These are phyloP conservation scores for Lentinula novae-zelandiae DNA, from an alignment of 1,284 basidiomycete species.

Conservation along the genomic window DNA sequence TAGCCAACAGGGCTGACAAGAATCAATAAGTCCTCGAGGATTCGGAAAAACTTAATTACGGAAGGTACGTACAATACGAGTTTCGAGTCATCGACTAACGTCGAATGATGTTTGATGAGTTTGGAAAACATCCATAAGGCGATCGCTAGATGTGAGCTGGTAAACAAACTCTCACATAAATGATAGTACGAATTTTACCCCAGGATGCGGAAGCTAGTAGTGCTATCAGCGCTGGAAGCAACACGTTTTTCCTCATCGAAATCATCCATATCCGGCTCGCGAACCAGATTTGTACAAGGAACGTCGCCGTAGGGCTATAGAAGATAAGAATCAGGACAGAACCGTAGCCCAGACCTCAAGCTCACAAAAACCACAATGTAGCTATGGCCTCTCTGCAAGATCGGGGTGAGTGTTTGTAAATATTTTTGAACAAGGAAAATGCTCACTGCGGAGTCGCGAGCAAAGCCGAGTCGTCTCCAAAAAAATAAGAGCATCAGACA, in stretches of 20 bases:
- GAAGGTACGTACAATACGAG: neutral
- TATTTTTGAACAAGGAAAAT: neutral
- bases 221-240: conserved; percentile 3
- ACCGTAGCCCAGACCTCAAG: neutral
- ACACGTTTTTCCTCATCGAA: conserved; percentile 1
- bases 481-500: neutral
- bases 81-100: neutral
- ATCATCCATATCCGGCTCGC: conserved; percentile 11
- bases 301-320: neutral
- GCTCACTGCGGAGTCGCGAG: conserved; percentile 1
- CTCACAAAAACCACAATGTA: neutral
- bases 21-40: neutral
- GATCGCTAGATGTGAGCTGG: neutral
- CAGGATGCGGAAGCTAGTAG: neutral
- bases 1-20: neutral
- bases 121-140: conserved; percentile 6
- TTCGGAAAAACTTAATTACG: neutral
- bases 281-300: conserved; percentile 11
- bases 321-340: neutral
- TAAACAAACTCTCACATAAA: neutral
- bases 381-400: neutral
- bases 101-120: neutral
- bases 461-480: neutral
- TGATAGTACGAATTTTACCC: neutral
- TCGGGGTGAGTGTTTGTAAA: neutral